phyloP scores from a whole-genome alignment of 2,329 filamentous ascomycete species.

The Xenoacremonium recifei region DNA sequence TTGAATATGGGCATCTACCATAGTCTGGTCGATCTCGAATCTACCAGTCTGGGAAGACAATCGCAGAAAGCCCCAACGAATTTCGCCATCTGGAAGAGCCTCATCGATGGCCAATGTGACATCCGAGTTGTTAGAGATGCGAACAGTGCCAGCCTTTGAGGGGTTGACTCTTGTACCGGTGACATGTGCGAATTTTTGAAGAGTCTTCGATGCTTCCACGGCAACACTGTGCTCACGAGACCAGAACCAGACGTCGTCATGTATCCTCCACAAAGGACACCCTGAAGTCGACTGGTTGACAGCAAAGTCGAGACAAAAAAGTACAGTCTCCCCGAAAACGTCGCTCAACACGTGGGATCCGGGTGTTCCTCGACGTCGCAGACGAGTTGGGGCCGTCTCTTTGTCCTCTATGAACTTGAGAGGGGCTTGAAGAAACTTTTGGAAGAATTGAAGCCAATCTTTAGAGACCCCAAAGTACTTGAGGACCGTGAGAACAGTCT shows the following conservation, averaged over 20 bases:
- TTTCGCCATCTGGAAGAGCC: slow-evolving; percentile 44
- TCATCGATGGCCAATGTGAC: slow-evolving; percentile 22
- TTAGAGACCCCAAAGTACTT: slow-evolving; percentile 58
- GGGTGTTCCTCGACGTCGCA: slow-evolving; percentile 56
- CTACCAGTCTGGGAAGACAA: slow-evolving; percentile 51
- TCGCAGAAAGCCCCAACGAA: slow-evolving; percentile 56
- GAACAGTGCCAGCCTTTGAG: slow-evolving; percentile 48
- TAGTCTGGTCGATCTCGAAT: slow-evolving; percentile 58
- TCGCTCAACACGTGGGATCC: slow-evolving; percentile 59
- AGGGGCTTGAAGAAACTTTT: slow-evolving; percentile 56
- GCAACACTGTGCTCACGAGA: slow-evolving; percentile 49
- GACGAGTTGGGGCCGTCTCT: slow-evolving; percentile 37
- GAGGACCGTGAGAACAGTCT: slow-evolving; percentile 56
- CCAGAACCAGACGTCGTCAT: slow-evolving; percentile 70
- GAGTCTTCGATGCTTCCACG: slow-evolving; percentile 57
- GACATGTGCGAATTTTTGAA: slow-evolving; percentile 51
- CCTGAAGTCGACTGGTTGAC: slow-evolving; percentile 58
- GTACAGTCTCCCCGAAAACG: slow-evolving; percentile 56
- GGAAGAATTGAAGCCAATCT: slow-evolving; percentile 58
- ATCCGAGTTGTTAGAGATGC: slow-evolving; percentile 31
- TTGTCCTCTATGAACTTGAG: slow-evolving; percentile 57
- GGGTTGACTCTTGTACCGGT: slow-evolving; percentile 58
- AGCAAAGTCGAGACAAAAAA: slow-evolving; percentile 65
- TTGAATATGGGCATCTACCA: slow-evolving; percentile 58
- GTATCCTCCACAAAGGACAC: slow-evolving; percentile 56